Base-by-base conservation (phyloP, 371 early-diverging fungal genomes). In the Mucor velutinosus region DNA sequence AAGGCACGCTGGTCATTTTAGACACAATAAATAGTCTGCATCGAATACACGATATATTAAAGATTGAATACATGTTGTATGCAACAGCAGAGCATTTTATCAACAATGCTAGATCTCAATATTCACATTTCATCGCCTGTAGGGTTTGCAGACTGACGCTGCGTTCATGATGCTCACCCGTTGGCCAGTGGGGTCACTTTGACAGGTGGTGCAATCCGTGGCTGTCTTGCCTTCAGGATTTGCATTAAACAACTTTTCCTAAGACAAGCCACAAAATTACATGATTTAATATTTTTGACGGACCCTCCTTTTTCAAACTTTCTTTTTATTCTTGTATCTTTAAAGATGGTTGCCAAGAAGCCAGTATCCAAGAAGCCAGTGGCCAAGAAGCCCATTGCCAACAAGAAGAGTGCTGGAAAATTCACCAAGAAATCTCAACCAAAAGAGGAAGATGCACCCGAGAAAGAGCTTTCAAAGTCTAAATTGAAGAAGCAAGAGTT, bases 401-500 rank as follows among this genome's bases (percentile, higher is more conserved):
- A 12, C 25, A 43, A 65, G 30, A 64, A 64, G 43, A 45, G 7
- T n/a, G 27, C 32, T 4, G 51, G 29, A 64, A 64, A 35, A 25
- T 47, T 47, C 35, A 30, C 33, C 21, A 49, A 32, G 15, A 62
- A 62, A 21, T 4, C 47, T 47, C 11, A 10, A 21, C 10, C 25
- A 8, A 27, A 65, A 21, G 32, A 58, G 6, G 58, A 58, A 5
- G 49, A 65, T 35, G 59, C 58, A 45, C 58, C 58, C 43, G 32
- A 39, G 7, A 72, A 72, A 25, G 64, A 72, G 57, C 32, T 62
- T 25, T 77, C 80, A 0, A 73, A 66, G 10, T 71, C 77, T n/a
- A 71, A 75, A 59, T 33, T 73, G 21, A 76, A 74, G 59, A 75
- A 73, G 61, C 62, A 73, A 35, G 80, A 76, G 43, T 77, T 60